Evolutionary conservation across 768 basidiomycete genomes (phyloP).

Genomic region (Pulveroboletus sp.): DNA sequence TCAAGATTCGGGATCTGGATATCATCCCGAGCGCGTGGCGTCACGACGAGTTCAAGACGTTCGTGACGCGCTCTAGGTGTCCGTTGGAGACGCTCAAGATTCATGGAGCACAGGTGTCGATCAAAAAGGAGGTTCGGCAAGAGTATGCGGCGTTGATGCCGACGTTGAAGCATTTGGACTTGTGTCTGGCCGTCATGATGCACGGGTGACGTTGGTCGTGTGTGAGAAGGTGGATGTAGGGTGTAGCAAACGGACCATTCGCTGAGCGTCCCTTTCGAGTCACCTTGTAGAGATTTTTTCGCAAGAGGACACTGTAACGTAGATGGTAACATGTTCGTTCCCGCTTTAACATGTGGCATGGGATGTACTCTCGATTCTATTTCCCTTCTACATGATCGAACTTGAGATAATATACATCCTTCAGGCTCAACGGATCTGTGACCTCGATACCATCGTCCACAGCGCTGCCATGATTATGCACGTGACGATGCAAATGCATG

Average conservation of each 20-base stretch:
- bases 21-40: conserved; percentile 16
- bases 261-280: no score
- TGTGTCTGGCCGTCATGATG: conserved; percentile 10
- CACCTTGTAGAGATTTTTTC: no score
- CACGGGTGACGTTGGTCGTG: background rate
- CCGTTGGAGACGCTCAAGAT: conserved; percentile 18
- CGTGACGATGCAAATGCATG: no score
- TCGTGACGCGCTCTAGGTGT: conserved; percentile 19
- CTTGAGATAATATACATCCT: no score
- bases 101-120: conserved; percentile 8
- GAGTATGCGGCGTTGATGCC: conserved; percentile 15
- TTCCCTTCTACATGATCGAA: no score
- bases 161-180: conserved; percentile 16
- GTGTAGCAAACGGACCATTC: no score
- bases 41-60: conserved; percentile 12
- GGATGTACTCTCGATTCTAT: no score
- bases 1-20: conserved; percentile 15
- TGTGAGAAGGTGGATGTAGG: no score
- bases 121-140: conserved; percentile 13
- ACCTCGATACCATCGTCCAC: conserved; percentile 34
- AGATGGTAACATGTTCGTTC: background rate
- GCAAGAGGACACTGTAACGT: no score
- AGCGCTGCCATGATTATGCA: conserved; percentile 34
- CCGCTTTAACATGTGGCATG: background rate
- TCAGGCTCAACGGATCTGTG: background rate